phyloP scores from a whole-genome alignment of 495 filamentous ascomycete genomes.

The Xylaria palmicola region DNA sequence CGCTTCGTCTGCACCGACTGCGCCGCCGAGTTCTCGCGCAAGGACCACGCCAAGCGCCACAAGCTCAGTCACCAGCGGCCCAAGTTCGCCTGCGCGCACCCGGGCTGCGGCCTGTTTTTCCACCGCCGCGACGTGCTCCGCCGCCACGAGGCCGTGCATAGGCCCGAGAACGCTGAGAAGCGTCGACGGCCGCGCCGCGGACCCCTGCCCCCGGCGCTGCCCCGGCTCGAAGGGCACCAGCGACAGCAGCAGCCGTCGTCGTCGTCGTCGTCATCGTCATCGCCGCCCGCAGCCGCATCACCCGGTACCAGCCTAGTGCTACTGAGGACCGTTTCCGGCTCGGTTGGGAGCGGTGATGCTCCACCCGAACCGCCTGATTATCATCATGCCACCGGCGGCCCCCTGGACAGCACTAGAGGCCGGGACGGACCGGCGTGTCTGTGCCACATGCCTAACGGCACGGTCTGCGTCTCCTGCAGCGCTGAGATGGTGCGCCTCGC shows the following conservation, averaged over 20 bases:
- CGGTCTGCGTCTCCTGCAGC: not conserved
- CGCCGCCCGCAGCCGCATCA: not conserved
- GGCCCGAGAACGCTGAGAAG: not conserved
- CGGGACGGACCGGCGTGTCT: not conserved
- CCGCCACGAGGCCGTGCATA: conserved; percentile 1
- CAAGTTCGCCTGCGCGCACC: not conserved
- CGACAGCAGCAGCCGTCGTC: not conserved
- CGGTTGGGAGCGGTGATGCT: not conserved
- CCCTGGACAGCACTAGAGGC: not conserved
- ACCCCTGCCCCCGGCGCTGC: not conserved
- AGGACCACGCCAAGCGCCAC: conserved; percentile 10
- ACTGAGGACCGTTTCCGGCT: not conserved
- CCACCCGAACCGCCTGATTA: too few species aligned
- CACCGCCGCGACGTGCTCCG: conserved; percentile 8
- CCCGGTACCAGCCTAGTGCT: not conserved
- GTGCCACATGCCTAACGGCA: not conserved
- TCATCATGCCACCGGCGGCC: too few species aligned
- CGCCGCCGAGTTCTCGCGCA: conserved; percentile 3
- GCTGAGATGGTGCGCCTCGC: not conserved
- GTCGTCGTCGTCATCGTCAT: too few species aligned
- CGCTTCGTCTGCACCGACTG: conserved; percentile 2
- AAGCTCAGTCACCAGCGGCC: conserved; percentile 7
- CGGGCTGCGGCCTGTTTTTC: conserved; percentile 1
- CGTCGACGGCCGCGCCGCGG: conserved; percentile 5
- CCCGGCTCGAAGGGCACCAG: not conserved